Base-by-base conservation (phyloP, 306 rosid genomes). In the Citrullus colocynthis region DNA sequence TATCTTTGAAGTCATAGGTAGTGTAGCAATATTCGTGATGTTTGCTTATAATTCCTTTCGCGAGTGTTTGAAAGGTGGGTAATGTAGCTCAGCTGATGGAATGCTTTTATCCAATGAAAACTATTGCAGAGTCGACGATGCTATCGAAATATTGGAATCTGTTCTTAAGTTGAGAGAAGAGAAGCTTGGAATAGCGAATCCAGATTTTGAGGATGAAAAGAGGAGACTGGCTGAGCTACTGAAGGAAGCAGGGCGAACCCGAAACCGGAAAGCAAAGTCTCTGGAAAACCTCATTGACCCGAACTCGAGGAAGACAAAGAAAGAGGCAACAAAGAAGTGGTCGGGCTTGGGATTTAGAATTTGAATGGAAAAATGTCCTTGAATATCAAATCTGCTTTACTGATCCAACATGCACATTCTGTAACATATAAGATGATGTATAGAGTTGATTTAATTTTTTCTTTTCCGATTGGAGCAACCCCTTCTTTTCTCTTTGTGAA, bases 171-270 rank as follows among this genome's bases (percentile, higher is more conserved):
- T 90, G 82, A 85, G 92, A 67, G 95, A 90, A 82, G 95, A 93
- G 80, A 93, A 89, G 90, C 98, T 93, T 17, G 98, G 98, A 81
- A 91, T 90, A 49, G 98, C 98, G 16, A 93, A 93, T 84, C 97
- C 98, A 30, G 98, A 93, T 87, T 93, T 93, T 69, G 97, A 90
- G 85, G 97, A 93, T 48, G 97, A 93, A 89, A 93, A 93, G 89
- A 88, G 97, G 20, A 84, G 98, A 77, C 79, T 93, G 28, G 90
- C 90, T 3, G 98, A 91, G 86, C 95, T 93, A 21, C 93, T 96
- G 89, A 96, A 96, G 83, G 99, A 96, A 85, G 97, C 99, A 55
- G 99, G 99, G 6, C 91, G 91, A 86, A 96, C 92, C 52, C 86
- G 98, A 55, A 97, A 96, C 87, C 84, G 90, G 75, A 92, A 96